Base-by-base conservation (phyloP, 768 basidiomycete species). In the Pulveroboletus sp. region DNA sequence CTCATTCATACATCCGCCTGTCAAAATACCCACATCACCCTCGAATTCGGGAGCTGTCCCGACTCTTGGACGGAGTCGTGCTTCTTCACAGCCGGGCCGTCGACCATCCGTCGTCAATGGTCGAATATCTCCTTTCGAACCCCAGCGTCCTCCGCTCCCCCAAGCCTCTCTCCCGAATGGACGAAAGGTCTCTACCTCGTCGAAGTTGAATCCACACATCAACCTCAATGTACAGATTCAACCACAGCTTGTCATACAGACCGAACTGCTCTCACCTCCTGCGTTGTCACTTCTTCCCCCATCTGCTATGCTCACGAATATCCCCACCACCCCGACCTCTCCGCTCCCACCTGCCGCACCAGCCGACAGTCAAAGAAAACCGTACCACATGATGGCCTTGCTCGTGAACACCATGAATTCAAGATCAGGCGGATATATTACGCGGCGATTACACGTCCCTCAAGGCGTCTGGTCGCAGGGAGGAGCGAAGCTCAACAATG, bases 401-500 rank as follows among this genome's bases (percentile, higher is more conserved):
- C 72, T 95, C 31, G 76, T 83, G 51, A 80, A 74, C 44, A 91
- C 91, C 23, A 94, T 94, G 82, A 78, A 74, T 31, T 83, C 82
- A 31, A 75, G 77, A 52, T 82, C 86, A 5, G 93, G 93, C n/a
- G 91, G 89, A 27, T 94, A 93, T 65, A 74, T 95, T 48, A 93
- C 90, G 14, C 85, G 84, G 39, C 80, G 86, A 39, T 68, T 95
- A 56, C 92, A 93, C 67, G 87, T 95, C 24, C 91, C 93, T 13
- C 81, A 82, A 47, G 89, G 90, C 62, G 86, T 93, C 20, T 95
- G 93, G 93, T 87, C 89, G 37, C 88, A 91, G 63, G 86, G 87
- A 24, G 91, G 92, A 35, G 89, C 86, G 26, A 93, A 93, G 65
- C 77, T 96, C 42, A 72, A 74, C 30, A 92, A 89, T 61, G 62